Evolutionary conservation across 2,329 filamentous ascomycete genomes (phyloP).

Genomic region (Venturia asperata): DNA sequence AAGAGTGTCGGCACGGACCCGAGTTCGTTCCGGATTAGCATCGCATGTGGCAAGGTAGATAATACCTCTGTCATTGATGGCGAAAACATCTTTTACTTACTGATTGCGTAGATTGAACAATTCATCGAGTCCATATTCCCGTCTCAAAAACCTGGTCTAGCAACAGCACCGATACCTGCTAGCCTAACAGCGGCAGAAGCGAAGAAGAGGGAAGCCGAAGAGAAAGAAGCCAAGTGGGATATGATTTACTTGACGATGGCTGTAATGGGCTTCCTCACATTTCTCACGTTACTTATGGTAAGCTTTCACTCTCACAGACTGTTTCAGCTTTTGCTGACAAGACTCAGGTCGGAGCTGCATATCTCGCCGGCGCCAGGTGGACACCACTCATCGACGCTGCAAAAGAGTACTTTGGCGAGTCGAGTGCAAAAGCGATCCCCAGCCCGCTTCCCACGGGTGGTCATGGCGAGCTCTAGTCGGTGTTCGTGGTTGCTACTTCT

Average conservation of each 20-base stretch:
- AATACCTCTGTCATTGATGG: neutral
- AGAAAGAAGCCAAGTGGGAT: constrained; percentile 43
- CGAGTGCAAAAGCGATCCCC: constrained; percentile 1
- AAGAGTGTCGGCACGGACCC: constrained; percentile 94
- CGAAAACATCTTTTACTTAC: constrained; percentile 11
- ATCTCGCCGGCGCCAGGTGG: constrained; percentile 68
- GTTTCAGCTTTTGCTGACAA: constrained; percentile 15
- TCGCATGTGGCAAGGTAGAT: constrained; percentile 72
- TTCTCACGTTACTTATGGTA: constrained; percentile 77
- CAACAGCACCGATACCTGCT: constrained; percentile 19
- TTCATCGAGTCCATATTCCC: constrained; percentile 95
- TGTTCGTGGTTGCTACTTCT: neutral
- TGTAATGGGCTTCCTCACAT: constrained; percentile 59
- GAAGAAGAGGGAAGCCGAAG: constrained; percentile 46
- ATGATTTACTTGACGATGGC: constrained; percentile 57
- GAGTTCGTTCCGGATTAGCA: constrained; percentile 85
- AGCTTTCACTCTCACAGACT: constrained; percentile 28
- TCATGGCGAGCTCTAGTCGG: constrained; percentile 14
- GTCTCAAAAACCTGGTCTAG: constrained; percentile 61
- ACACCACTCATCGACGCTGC: constrained; percentile 47
- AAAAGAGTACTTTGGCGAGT: constrained; percentile 26
- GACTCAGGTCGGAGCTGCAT: constrained; percentile 65
- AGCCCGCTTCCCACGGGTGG: neutral
- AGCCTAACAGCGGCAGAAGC: constrained; percentile 48
- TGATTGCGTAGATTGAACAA: constrained; percentile 80